Evolutionary conservation across 768 basidiomycete species (phyloP), one percentile per base, ranked within the genome.

Genomic region (Russula ochroleuca): DNA sequence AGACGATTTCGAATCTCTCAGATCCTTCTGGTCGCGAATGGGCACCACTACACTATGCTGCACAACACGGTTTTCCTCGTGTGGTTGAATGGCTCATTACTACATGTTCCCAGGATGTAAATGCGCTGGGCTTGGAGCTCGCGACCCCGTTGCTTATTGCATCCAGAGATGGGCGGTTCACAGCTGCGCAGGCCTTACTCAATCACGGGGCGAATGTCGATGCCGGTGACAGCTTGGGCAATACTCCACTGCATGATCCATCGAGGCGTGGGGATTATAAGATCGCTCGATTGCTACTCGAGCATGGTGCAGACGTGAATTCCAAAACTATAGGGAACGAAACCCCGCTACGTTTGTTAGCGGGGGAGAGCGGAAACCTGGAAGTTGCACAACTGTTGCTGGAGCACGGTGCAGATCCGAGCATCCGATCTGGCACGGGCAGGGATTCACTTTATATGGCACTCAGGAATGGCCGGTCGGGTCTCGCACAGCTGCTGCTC

Each of bases 341-440:
- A 0, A 45, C 43, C 43, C n/a, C 43, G 4, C 43, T 45, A 45
- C n/a, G n/a, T 21, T 0, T 9, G 2, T 45, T 8, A 4, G 8
- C n/a, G n/a, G n/a, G n/a, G n/a, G n/a, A n/a, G n/a, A n/a, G n/a
- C 17, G n/a, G 8, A 45, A 45, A 21, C 19, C 10, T 45, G 43
- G 43, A 45, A 45, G n/a, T 45, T 45, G 17, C n/a, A 21, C 4
- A 45, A 21, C 2, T 45, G 43, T 19, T 45, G 19, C 43, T 45
- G 9, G 10, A 11, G 8, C n/a, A 21, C n/a, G 43, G n/a, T 21
- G 43, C 43, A 45, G n/a, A 45, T 10, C 19, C 43, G 19, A 45
- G 19, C 19, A 10, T 21, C 7, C n/a, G 1, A 11, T 0, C 7
- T 17, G 4, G 7, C 2, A 2, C 0, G 9, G 0, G 43, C 4